phyloP scores from a whole-genome alignment of 1,284 basidiomycete genomes.

The Boletus smithii region DNA sequence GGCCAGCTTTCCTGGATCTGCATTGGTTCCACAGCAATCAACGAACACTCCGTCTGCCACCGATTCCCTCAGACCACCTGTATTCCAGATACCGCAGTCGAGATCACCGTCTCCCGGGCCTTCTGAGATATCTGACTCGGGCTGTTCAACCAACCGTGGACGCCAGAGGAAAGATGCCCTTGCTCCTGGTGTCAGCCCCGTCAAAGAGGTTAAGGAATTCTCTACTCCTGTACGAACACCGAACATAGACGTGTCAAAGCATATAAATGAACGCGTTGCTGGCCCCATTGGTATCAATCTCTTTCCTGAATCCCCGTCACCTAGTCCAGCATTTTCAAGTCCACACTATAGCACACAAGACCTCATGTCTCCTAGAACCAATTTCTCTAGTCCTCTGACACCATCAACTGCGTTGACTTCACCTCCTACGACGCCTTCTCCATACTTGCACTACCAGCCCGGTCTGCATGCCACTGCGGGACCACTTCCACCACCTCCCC shows the following conservation, averaged over 20 bases:
- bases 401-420: conserved; percentile 29
- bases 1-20: conserved; percentile 24
- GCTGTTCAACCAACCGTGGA: conserved; percentile 27
- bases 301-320: conserved; percentile 27
- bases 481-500: conserved; percentile 65
- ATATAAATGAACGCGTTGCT: conserved; percentile 54
- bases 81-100: conserved; percentile 53
- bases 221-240: conserved; percentile 44
- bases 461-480: conserved; percentile 68
- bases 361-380: conserved; percentile 30
- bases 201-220: conserved; percentile 30
- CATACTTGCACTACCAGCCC: conserved; percentile 61
- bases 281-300: conserved; percentile 55
- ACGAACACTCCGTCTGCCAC: conserved; percentile 13
- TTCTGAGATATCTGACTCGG: conserved; percentile 36
- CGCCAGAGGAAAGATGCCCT: conserved; percentile 37
- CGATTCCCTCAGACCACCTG: conserved; percentile 38
- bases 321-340: conserved; percentile 26
- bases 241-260: conserved; percentile 55
- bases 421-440: conserved; percentile 28
- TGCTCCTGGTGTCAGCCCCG: conserved; percentile 29
- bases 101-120: conserved; percentile 45
- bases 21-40: conserved; percentile 30
- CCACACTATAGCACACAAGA: conserved; percentile 30
- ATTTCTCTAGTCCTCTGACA: conserved; percentile 23